Conservation (phyloP, 1,284 basidiomycete genomes). For the Cutaneotrichosporon sp. region DNA sequence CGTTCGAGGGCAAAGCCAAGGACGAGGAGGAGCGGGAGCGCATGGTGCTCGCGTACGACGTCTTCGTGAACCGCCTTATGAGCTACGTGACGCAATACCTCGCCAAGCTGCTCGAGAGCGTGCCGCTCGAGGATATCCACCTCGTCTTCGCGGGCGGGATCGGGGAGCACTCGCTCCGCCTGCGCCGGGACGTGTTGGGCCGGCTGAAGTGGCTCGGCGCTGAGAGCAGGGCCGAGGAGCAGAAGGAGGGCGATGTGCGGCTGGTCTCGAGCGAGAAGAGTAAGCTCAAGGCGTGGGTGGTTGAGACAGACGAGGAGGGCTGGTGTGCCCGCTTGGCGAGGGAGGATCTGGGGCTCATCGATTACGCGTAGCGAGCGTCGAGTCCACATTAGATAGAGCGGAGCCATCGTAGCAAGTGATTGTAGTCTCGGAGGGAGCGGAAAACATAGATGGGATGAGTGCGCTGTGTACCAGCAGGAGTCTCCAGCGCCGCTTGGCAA, state of each 20-base stretch:
- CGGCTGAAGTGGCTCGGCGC: constrained; percentile 61
- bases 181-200: constrained; percentile 59
- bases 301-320: constrained; percentile 54
- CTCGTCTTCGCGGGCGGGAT: constrained; percentile 82
- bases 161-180: constrained; percentile 63
- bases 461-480: too few species aligned
- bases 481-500: too few species aligned
- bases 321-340: constrained; percentile 38
- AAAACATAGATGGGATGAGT: too few species aligned
- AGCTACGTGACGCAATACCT: constrained; percentile 69
- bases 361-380: constrained; percentile 14
- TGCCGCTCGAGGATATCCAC: constrained; percentile 53
- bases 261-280: constrained; percentile 43
- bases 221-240: constrained; percentile 49
- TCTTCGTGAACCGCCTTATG: constrained; percentile 69
- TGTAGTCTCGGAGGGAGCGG: too few species aligned
- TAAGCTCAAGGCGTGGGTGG: constrained; percentile 49
- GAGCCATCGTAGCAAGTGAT: too few species aligned
- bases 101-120: constrained; percentile 58
- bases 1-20: constrained; percentile 10
- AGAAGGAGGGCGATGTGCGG: constrained; percentile 30
- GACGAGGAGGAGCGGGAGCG: constrained; percentile 15
- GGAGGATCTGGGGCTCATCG: constrained; percentile 34
- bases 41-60: constrained; percentile 59
- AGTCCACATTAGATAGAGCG: too few species aligned